These are phyloP conservation scores for Thielaviopsis ethacetica DNA, from an alignment of 2,329 filamentous ascomycete species.

Conservation along the genomic window DNA sequence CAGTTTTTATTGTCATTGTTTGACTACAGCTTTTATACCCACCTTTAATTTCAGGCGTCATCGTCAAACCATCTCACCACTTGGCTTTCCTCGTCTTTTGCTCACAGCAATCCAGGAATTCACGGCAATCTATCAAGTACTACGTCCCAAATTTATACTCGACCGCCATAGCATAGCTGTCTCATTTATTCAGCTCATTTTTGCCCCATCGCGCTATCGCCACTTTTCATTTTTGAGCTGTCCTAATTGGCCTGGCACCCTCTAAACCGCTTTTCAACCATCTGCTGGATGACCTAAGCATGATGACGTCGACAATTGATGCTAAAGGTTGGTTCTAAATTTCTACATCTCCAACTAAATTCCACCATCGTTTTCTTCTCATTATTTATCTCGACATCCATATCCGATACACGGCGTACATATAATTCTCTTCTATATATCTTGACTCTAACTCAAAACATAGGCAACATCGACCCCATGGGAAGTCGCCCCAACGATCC, in stretches of 20 bases:
- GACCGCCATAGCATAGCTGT: neutral
- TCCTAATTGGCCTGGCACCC: neutral
- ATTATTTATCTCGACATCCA: neutral
- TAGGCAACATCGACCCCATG: neutral
- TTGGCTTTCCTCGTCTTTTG: neutral
- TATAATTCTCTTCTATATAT: neutral
- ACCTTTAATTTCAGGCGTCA: neutral
- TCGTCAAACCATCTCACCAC: neutral
- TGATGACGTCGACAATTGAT: constrained; percentile 10
- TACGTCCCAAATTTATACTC: neutral
- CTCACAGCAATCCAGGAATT: neutral
- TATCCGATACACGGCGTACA: too few relatives aligned
- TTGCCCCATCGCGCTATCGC: neutral
- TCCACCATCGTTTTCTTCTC: neutral
- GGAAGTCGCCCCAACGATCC: constrained; percentile 1
- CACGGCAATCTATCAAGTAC: neutral
- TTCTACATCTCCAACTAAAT: neutral
- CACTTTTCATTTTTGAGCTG: neutral
- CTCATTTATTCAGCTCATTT: neutral
- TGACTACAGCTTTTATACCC: neutral
- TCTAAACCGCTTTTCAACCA: neutral
- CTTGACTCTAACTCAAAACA: neutral
- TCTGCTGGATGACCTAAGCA: constrained; percentile 3
- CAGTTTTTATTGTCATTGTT: neutral
- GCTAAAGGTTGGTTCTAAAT: neutral